Conservation (phyloP, 129 eudicot genomes). For the Daucus carota region DNA sequence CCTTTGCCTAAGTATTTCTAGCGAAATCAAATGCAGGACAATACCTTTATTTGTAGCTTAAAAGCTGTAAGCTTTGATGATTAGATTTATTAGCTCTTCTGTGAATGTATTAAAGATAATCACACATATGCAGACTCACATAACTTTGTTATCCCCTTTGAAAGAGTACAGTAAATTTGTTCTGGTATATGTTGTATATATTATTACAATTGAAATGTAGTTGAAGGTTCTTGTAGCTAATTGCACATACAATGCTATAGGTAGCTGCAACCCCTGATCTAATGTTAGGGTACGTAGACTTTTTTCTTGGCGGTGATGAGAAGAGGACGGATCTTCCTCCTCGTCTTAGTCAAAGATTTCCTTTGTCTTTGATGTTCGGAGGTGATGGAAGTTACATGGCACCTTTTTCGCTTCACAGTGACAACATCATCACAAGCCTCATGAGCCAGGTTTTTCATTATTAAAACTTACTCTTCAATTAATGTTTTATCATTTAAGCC, state of each 20-base stretch:
- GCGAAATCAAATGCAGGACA: neutral
- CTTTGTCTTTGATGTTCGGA: constrained; percentile 75
- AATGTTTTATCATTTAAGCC: neutral
- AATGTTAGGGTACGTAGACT: constrained; percentile 87
- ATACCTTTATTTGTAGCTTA: neutral
- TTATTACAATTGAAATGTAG: neutral
- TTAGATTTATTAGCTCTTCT: neutral
- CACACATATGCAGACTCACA: neutral
- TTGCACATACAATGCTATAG: constrained; percentile 25
- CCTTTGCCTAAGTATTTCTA: neutral
- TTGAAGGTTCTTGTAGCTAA: constrained; percentile 6
- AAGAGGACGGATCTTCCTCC: constrained; percentile 92
- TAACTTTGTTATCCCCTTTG: neutral
- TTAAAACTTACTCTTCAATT: neutral
- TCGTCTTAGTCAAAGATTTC: constrained; percentile 76
- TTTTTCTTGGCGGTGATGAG: constrained; percentile 98
- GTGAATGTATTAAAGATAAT: neutral
- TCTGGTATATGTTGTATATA: neutral
- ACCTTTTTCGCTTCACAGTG: constrained; percentile 83
- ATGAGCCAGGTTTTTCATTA: constrained; percentile 73
- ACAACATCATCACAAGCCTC: constrained; percentile 71
- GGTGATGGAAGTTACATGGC: constrained; percentile 99
- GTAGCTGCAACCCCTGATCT: constrained; percentile 95
- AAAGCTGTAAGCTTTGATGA: neutral
- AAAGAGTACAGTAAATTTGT: neutral